phyloP scores from a whole-genome alignment of 148 eudicot species.

The Cornus controversa region DNA sequence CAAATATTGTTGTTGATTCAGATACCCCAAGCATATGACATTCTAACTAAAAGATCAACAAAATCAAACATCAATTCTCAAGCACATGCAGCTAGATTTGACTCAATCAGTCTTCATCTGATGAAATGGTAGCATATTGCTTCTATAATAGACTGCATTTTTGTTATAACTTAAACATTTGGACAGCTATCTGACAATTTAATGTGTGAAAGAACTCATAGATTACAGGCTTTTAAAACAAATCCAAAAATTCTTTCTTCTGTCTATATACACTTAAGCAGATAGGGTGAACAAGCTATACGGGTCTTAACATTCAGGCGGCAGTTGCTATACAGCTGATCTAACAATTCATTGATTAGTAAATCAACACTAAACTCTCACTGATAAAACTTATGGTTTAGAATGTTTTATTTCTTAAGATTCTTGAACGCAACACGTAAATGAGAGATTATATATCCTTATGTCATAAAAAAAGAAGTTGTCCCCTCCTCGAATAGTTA shows the following conservation, averaged over 20 bases:
- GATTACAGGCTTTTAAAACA: neutral
- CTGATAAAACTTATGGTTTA: neutral
- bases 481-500: neutral
- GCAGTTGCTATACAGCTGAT: neutral
- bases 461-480: neutral
- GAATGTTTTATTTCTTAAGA: neutral
- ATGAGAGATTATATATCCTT: neutral
- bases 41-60: neutral
- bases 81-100: neutral
- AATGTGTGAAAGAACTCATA: neutral
- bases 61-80: neutral
- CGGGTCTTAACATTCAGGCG: neutral
- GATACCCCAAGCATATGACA: neutral
- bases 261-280: neutral
- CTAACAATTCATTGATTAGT: neutral
- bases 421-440: too few relatives aligned
- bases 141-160: neutral
- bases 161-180: neutral
- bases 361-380: neutral
- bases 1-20: neutral
- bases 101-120: neutral
- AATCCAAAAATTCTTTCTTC: neutral
- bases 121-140: neutral
- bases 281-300: neutral
- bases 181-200: constrained; percentile 4